Base-by-base conservation (phyloP, 1,284 basidiomycete species). In the Schizophyllum amplum region DNA sequence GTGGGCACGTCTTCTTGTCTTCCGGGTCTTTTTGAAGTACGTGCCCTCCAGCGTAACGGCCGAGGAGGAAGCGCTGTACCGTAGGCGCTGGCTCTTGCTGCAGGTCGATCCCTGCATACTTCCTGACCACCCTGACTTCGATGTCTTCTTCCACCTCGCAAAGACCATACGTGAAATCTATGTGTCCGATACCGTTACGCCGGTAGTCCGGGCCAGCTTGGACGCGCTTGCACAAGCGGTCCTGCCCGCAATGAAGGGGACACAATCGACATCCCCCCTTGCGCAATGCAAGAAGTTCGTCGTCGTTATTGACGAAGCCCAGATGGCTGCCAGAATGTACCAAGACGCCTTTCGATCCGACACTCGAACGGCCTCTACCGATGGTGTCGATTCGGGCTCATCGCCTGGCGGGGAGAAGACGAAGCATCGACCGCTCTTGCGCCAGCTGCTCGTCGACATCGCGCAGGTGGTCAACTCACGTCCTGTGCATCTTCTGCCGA, bases 221-320 rank as follows among this genome's bases (percentile, higher is more conserved):
- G n/a, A n/a, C n/a, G n/a, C n/a, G n/a, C n/a, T n/a, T n/a, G n/a
- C n/a, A n/a, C n/a, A n/a, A n/a, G n/a, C n/a, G n/a, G n/a, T n/a
- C n/a, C n/a, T n/a, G n/a, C n/a, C n/a, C n/a, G n/a, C n/a, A n/a
- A n/a, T n/a, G n/a, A n/a, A n/a, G n/a, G n/a, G n/a, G n/a, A n/a
- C n/a, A n/a, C n/a, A n/a, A n/a, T n/a, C n/a, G n/a, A n/a, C n/a
- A n/a, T n/a, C n/a, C n/a, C n/a, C n/a, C n/a, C 23, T 15, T 49
- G 17, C 48, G 13, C 9, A 17, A 50, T 25, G 54, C 55, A 22
- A 51, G 42, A 46, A n/a, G n/a, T 52, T 59, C 24, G 54, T 54
- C 53, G 23, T 55, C 23, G 60, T 57, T 25, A 26, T 61, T 5
- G 60, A 61, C 33, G 60, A 61, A 42, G 60, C 57, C 1, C 60